Percentiles rank a stretch among this genome's conserved stretches.
phyloP scores from a whole-genome alignment of 129 eudicot species.

The Apium graveolens region DNA sequence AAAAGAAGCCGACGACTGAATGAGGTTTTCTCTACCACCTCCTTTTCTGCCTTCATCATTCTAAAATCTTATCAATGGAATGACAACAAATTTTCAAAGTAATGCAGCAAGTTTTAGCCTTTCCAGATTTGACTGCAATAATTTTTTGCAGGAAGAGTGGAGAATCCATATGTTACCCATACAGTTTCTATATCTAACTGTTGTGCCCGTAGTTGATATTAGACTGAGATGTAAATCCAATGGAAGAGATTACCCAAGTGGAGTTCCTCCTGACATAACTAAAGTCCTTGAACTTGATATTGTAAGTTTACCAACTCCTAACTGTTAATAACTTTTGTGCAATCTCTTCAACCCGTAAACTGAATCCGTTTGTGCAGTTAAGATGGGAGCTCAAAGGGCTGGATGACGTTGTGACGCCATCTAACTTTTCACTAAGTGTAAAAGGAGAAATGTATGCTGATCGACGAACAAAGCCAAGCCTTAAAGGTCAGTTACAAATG shows the following conservation, averaged over 20 bases:
- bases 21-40: constrained; percentile 25
- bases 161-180: constrained; percentile 85
- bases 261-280: constrained; percentile 52
- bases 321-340: neutral
- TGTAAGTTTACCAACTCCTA: constrained; percentile 27
- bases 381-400: constrained; percentile 86
- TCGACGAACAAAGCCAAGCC: constrained; percentile 62
- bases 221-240: constrained; percentile 61
- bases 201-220: constrained; percentile 68
- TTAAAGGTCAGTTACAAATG: constrained; percentile 76
- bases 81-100: neutral
- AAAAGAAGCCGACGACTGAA: constrained; percentile 66
- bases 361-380: constrained; percentile 32
- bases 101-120: neutral
- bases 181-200: constrained; percentile 65
- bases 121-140: neutral
- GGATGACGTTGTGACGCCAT: constrained; percentile 55
- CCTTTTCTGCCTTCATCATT: neutral
- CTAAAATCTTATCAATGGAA: neutral
- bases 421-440: constrained; percentile 62
- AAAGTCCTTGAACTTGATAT: constrained; percentile 82
- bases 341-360: neutral
- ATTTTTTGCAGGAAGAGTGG: constrained; percentile 72
- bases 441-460: constrained; percentile 77
- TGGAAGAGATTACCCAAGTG: constrained; percentile 63